A percentile compares a stretch with the other conserved stretches of the same genome.
Evolutionary conservation across 768 basidiomycete species (phyloP).

Genomic region (Rhizopogon vinicolor): DNA sequence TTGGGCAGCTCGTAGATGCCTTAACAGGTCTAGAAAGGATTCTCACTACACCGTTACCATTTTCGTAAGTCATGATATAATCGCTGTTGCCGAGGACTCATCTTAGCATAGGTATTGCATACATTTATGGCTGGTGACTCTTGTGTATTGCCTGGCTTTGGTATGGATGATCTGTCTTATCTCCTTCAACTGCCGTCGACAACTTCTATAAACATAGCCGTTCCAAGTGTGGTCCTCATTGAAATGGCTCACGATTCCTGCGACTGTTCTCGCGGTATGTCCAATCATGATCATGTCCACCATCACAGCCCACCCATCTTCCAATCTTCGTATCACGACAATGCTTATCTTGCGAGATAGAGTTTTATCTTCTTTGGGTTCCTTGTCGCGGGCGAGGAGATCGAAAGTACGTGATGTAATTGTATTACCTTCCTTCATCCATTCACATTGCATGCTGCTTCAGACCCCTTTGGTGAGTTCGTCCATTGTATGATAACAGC

Average conservation of each 20-base stretch:
- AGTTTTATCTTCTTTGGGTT: constrained; percentile 73
- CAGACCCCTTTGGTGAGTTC: constrained; percentile 43
- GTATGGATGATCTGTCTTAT: constrained; percentile 29
- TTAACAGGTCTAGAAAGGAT: constrained; percentile 70
- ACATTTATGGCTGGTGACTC: constrained; percentile 64
- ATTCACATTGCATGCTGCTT: not conserved
- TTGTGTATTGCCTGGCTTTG: constrained; percentile 55
- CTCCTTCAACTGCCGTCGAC: not conserved
- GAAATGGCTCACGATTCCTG: constrained; percentile 62
- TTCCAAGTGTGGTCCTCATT: constrained; percentile 57
- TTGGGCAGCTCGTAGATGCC: constrained; percentile 57
- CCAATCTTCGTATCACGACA: not conserved
- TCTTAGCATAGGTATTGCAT: constrained; percentile 47
- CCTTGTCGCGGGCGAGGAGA: constrained; percentile 70
- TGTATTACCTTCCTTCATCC: not conserved
- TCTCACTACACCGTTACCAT: constrained; percentile 72
- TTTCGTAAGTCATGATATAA: constrained; percentile 44
- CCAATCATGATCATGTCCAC: too few species aligned
- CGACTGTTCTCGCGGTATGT: constrained; percentile 47
- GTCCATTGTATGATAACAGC: not conserved
- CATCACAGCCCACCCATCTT: too few species aligned
- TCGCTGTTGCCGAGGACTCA: not conserved
- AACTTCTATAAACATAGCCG: constrained; percentile 35
- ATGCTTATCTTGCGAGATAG: constrained; percentile 23
- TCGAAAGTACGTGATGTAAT: constrained; percentile 49